Evolutionary conservation across 2,329 filamentous ascomycete genomes (phyloP).

Genomic region (Aspergillus calidoustus): DNA sequence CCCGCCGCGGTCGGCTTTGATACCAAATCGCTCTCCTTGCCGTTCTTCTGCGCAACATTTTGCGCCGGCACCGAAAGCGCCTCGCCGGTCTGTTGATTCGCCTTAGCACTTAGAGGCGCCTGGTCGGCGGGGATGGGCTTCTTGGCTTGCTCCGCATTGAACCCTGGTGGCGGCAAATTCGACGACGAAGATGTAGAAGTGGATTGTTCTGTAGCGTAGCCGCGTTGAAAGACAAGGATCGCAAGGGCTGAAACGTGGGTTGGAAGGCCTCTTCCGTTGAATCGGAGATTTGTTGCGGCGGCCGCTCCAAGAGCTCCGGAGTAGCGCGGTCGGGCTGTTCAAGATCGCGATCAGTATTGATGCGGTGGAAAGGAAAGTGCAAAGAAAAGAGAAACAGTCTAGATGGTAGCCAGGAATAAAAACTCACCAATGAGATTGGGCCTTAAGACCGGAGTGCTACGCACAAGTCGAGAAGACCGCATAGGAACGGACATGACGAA

Average conservation of each 20-base stretch:
- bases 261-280: slow-evolving; percentile 47
- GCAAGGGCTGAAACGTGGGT: slow-evolving; percentile 61
- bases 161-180: slow-evolving; percentile 78
- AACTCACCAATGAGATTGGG: slow-evolving; percentile 36
- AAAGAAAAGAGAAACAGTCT: neutral
- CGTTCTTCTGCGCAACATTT: slow-evolving; percentile 52
- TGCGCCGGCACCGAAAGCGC: slow-evolving; percentile 49
- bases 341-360: neutral
- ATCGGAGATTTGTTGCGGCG: slow-evolving; percentile 38
- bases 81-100: slow-evolving; percentile 38
- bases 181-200: slow-evolving; percentile 49
- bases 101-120: slow-evolving; percentile 37
- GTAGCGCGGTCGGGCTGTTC: slow-evolving; percentile 39
- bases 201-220: slow-evolving; percentile 62
- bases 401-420: neutral
- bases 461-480: slow-evolving; percentile 45
- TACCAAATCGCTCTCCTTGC: slow-evolving; percentile 65
- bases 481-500: slow-evolving; percentile 44
- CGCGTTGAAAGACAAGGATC: slow-evolving; percentile 58
- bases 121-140: slow-evolving; percentile 72
- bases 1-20: slow-evolving; percentile 59
- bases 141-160: slow-evolving; percentile 88
- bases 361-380: neutral
- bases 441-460: slow-evolving; percentile 38
- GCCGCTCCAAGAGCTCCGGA: slow-evolving; percentile 37